phyloP scores from a whole-genome alignment of 2,329 filamentous ascomycete genomes.

The Aspergillus quadricinctus region DNA sequence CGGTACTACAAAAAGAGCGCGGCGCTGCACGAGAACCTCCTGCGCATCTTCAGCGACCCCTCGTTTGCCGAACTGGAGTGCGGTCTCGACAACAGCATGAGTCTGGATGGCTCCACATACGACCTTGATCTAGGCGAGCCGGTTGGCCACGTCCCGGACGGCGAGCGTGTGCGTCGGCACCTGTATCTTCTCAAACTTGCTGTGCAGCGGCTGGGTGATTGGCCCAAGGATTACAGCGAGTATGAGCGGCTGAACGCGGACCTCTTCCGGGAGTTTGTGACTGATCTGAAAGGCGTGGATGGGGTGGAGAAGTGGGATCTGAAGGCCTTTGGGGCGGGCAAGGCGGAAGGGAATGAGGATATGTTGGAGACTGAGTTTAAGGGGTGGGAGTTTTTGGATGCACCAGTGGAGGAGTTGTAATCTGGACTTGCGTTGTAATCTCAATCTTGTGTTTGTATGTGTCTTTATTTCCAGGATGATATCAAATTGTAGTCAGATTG shows the following conservation, averaged over 20 bases:
- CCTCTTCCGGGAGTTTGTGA: constrained; percentile 39
- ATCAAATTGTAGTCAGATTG: too few relatives aligned
- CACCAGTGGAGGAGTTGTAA: not conserved
- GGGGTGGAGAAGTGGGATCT: constrained; percentile 48
- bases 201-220: constrained; percentile 37
- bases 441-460: too few relatives aligned
- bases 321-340: constrained; percentile 44
- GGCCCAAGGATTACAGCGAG: constrained; percentile 46
- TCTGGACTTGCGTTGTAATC: too few relatives aligned
- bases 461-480: too few relatives aligned
- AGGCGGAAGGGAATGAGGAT: constrained; percentile 41
- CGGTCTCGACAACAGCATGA: constrained; percentile 9
- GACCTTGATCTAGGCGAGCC: constrained; percentile 3
- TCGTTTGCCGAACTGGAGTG: constrained; percentile 21
- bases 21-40: constrained; percentile 34
- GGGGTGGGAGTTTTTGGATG: constrained; percentile 10
- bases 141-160: constrained; percentile 3
- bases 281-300: constrained; percentile 39
- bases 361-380: constrained; percentile 12
- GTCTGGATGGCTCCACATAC: constrained; percentile 7
- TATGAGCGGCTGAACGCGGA: constrained; percentile 47
- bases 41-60: constrained; percentile 33
- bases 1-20: constrained; percentile 39
- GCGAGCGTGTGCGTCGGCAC: constrained; percentile 32
- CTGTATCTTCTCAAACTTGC: constrained; percentile 38